Percentiles rank a stretch among this genome's conserved stretches.
Evolutionary conservation across 1,139 yeast genomes (phyloP).

Genomic region (Candida tropicalis): DNA sequence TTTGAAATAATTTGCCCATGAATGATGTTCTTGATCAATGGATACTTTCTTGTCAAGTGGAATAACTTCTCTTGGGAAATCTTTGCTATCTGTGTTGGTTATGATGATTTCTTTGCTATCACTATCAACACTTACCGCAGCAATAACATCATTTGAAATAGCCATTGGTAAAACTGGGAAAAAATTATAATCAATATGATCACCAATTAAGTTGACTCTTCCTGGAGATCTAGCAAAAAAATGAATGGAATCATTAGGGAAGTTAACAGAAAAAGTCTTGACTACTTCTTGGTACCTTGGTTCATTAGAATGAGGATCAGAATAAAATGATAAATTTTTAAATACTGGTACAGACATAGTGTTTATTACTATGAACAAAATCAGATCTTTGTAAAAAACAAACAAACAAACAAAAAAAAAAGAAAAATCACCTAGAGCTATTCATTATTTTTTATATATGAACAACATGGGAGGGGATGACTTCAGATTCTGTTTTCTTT

Average conservation of each 20-base stretch:
- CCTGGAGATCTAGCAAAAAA: slow-evolving; percentile 71
- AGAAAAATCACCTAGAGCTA: slow-evolving; percentile 1
- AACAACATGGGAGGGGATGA: background rate
- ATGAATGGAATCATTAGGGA: slow-evolving; percentile 30
- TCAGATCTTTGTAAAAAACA: background rate
- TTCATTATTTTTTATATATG: background rate
- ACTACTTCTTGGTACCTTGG: slow-evolving; percentile 30
- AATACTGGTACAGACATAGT: slow-evolving; percentile 31
- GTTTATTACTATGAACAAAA: background rate
- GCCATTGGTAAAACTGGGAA: slow-evolving; percentile 80
- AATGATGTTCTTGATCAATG: slow-evolving; percentile 50
- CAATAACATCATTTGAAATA: slow-evolving; percentile 65
- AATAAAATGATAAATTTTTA: slow-evolving; percentile 38
- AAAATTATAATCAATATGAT: slow-evolving; percentile 71
- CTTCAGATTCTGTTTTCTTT: background rate
- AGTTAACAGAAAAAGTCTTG: slow-evolving; percentile 23
- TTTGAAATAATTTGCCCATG: slow-evolving; percentile 71
- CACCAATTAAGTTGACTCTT: slow-evolving; percentile 74
- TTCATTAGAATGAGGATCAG: slow-evolving; percentile 26
- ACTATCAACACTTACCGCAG: slow-evolving; percentile 39
- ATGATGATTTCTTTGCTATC: slow-evolving; percentile 34
- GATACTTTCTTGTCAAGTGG: slow-evolving; percentile 30
- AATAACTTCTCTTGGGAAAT: slow-evolving; percentile 37
- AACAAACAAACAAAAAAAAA: background rate
- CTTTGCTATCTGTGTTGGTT: slow-evolving; percentile 36